Percentiles rank a stretch among this genome's conserved stretches.
phyloP scores from a whole-genome alignment of 805 yeast species.

The Cyberlindnera nakhonratchasimensis region DNA sequence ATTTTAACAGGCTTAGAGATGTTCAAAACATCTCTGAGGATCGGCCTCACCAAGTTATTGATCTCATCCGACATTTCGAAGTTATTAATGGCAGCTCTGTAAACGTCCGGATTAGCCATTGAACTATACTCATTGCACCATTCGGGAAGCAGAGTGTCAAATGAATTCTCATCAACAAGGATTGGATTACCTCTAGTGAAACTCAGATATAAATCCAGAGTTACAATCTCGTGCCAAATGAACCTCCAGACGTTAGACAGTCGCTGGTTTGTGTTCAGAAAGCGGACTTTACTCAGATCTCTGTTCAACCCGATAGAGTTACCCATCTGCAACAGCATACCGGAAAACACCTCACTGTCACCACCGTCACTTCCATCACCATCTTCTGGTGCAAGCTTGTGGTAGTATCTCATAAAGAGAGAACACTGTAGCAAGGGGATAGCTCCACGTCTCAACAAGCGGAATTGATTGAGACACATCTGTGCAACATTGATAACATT shows the following conservation, averaged over 20 bases:
- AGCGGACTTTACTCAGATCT: slow-evolving; percentile 42
- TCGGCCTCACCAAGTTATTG: slow-evolving; percentile 30
- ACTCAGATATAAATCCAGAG: slow-evolving; percentile 44
- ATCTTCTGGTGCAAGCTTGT: slow-evolving; percentile 49
- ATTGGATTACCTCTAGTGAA: slow-evolving; percentile 47
- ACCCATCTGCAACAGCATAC: slow-evolving; percentile 53
- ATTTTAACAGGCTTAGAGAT: slow-evolving; percentile 38
- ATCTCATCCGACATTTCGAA: slow-evolving; percentile 31
- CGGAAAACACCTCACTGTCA: slow-evolving; percentile 45
- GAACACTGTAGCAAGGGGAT: slow-evolving; percentile 54
- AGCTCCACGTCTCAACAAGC: slow-evolving; percentile 44
- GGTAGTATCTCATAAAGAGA: slow-evolving; percentile 47
- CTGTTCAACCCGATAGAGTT: slow-evolving; percentile 55
- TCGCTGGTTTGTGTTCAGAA: slow-evolving; percentile 23
- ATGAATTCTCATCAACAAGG: slow-evolving; percentile 36
- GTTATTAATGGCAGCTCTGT: slow-evolving; percentile 36
- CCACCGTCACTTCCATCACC: slow-evolving; percentile 56
- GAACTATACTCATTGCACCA: slow-evolving; percentile 34
- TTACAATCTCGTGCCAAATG: slow-evolving; percentile 51
- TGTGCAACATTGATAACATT: slow-evolving; percentile 48
- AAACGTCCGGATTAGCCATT: slow-evolving; percentile 37
- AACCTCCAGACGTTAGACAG: slow-evolving; percentile 51
- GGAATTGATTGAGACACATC: slow-evolving; percentile 53
- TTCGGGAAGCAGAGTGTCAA: slow-evolving; percentile 50
- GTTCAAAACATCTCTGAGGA: slow-evolving; percentile 39